Base-by-base conservation (phyloP, 257 asterid species). In the Primulina tabacum region DNA sequence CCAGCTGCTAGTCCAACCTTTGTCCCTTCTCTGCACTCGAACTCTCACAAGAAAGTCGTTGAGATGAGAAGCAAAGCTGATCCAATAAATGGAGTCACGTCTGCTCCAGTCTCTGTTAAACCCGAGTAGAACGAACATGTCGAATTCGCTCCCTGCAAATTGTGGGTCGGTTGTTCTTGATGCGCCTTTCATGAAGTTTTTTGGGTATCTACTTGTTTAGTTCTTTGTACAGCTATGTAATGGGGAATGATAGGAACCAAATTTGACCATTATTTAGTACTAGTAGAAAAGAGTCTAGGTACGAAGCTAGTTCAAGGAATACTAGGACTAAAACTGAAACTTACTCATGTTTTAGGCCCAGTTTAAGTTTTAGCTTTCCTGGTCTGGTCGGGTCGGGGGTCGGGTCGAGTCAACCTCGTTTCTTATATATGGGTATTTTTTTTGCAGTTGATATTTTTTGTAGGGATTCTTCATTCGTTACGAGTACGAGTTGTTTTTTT, bases 1-100 rank as follows among this genome's bases (percentile, higher is more conserved):
- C 92, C 92, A 0, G 90, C 90, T 4, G 86, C 85, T 7, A 84
- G 92, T 50, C 92, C 92, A 0, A 84, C 90, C 16, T 87, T 84
- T 43, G 72, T 85, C 26, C 86, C 88, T 0, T 73, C 82, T 8
- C 52, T 84, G 74, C 92, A 87, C 73, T 87, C 92, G 7, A 87
- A 85, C 80, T 84, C 90, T n/a, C 88, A 87, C 80, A 82, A 75
- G 81, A 83, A 87, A 47, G 90, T 87, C 21, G 29, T 77, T 3
- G 88, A 84, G 75, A 87, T 84, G 90, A 79, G 92, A 60, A 74
- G 26, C 81, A 78, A 71, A 62, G 28, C 20, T 11, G 86, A 28
- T 57, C 47, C 78, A 0, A 62, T 29, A 24, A 65, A 16, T 34
- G 66, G 60, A 30, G 18, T 43, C 65, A 50, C 8, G 8, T 37